These are phyloP conservation scores for Hericium alpestre DNA, from an alignment of 768 basidiomycete species.

Conservation along the genomic window DNA sequence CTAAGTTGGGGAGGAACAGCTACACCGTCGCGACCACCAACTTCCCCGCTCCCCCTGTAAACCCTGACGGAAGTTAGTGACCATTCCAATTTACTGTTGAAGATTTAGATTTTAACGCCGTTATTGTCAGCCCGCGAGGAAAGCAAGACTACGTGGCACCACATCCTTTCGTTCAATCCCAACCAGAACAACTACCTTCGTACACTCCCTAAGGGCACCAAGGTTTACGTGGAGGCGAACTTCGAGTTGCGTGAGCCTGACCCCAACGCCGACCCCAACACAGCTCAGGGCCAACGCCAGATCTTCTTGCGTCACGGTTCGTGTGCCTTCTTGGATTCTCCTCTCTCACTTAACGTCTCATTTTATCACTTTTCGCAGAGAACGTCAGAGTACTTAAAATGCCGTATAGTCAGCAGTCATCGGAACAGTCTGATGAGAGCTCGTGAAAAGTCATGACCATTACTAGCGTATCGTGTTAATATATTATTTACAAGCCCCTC, in stretches of 20 bases:
- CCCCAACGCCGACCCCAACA: conserved; percentile 48
- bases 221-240: conserved; percentile 72
- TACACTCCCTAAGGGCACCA: conserved; percentile 56
- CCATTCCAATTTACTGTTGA: not conserved
- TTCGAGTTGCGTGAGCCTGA: conserved; percentile 72
- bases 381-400: conserved; percentile 36
- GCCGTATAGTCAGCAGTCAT: not conserved
- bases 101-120: too few relatives aligned
- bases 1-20: conserved; percentile 24
- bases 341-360: not conserved
- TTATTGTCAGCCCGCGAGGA: conserved; percentile 37
- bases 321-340: conserved; percentile 11
- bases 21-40: conserved; percentile 72
- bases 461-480: not conserved
- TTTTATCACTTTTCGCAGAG: conserved; percentile 30
- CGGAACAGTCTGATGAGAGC: not conserved
- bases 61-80: conserved; percentile 50
- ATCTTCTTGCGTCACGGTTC: conserved; percentile 75
- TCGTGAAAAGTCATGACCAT: not conserved
- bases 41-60: conserved; percentile 44
- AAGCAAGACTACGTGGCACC: conserved; percentile 60
- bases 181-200: conserved; percentile 51
- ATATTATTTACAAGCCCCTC: not conserved
- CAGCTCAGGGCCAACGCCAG: conserved; percentile 67
- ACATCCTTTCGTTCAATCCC: conserved; percentile 63